Evolutionary conservation across 2,329 filamentous ascomycete genomes (phyloP).

Genomic region (Elsinoe arachidis): DNA sequence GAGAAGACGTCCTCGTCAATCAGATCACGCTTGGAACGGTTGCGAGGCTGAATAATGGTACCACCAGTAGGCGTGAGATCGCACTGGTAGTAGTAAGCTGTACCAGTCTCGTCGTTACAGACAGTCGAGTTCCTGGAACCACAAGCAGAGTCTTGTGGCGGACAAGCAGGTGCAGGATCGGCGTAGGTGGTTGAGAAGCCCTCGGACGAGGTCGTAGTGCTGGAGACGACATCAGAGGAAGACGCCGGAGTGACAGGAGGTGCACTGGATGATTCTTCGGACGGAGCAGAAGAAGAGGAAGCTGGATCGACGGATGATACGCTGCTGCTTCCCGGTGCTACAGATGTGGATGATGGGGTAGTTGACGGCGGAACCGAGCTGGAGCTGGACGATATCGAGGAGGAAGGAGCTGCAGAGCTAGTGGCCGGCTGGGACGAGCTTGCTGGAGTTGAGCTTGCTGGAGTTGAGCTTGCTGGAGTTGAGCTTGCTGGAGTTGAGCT

Average conservation of each 20-base stretch:
- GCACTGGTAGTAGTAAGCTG: constrained; percentile 12
- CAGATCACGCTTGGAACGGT: neutral
- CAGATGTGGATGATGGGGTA: neutral
- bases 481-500: neutral
- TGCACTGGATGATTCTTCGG: neutral
- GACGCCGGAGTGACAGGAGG: neutral
- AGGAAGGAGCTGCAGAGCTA: neutral
- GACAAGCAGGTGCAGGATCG: neutral
- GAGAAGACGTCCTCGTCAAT: neutral
- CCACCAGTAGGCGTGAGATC: constrained; percentile 9
- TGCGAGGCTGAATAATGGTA: constrained; percentile 1
- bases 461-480: neutral
- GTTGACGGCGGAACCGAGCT: neutral
- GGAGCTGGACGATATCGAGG: neutral
- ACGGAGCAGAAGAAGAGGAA: neutral
- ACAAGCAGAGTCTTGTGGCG: constrained; percentile 1
- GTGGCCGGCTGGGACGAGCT: neutral
- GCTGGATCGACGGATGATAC: neutral
- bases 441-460: neutral
- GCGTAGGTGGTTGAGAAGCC: neutral
- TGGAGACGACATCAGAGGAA: neutral
- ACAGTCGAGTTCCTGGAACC: constrained; percentile 2
- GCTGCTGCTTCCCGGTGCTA: neutral
- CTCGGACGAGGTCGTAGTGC: neutral
- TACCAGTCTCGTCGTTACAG: constrained; percentile 10